Conservation (phyloP, 768 basidiomycete genomes). For the Hericium coralloides region DNA sequence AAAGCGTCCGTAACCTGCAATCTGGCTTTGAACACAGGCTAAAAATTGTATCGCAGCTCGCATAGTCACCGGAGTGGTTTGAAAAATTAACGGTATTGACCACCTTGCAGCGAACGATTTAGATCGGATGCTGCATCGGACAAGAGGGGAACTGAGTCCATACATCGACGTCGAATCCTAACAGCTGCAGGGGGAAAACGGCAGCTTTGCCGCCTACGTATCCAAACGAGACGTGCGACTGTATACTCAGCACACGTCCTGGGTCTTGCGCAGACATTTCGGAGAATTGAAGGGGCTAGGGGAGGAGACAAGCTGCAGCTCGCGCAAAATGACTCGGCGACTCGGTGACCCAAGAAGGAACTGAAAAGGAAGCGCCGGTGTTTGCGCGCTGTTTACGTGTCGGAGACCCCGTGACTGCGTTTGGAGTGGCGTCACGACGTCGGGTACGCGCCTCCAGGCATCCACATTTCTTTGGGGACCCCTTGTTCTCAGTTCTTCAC, state of each 20-base stretch:
- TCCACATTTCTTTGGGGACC: slow-evolving; percentile 1
- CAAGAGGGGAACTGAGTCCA: slow-evolving; percentile 18
- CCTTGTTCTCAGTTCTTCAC: background rate
- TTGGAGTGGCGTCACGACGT: slow-evolving; percentile 7
- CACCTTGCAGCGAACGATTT: slow-evolving; percentile 34
- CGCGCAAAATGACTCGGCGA: background rate
- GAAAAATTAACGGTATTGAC: slow-evolving; percentile 93
- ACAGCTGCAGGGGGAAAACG: slow-evolving; percentile 67
- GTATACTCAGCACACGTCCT: slow-evolving; percentile 76
- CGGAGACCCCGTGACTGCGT: background rate
- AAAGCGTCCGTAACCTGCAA: slow-evolving; percentile 71
- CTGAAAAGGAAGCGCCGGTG: background rate
- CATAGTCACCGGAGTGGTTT: slow-evolving; percentile 74
- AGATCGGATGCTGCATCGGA: background rate
- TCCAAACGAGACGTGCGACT: slow-evolving; percentile 89
- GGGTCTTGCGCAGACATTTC: slow-evolving; percentile 6
- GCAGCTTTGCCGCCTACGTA: slow-evolving; percentile 88
- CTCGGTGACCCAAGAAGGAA: background rate
- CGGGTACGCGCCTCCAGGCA: background rate
- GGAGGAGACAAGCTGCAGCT: background rate
- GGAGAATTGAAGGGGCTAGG: background rate
- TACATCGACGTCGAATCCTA: slow-evolving; percentile 96
- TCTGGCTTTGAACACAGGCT: background rate
- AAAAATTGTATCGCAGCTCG: background rate
- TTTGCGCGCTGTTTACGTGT: slow-evolving; percentile 4